Conservation (phyloP, 352 stramenopile species). For the Elongisporangium senticosum region DNA sequence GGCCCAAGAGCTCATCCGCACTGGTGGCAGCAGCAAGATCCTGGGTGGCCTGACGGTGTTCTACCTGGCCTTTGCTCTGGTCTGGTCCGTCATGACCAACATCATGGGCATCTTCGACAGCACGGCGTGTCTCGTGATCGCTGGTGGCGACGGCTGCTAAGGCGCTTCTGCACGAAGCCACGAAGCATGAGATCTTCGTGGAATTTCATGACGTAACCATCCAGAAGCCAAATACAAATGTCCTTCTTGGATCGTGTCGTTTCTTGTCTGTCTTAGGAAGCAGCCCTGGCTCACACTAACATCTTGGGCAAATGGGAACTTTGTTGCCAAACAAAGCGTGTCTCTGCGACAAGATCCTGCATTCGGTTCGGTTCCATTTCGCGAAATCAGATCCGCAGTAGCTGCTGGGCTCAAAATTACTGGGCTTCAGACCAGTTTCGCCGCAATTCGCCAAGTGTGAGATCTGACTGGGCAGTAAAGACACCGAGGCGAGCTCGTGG, state of each 20-base stretch:
- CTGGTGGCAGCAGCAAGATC: constrained; percentile 22
- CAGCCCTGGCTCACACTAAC: no score
- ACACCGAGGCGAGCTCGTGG: no score
- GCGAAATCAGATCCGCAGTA: no score
- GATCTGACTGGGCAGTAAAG: no score
- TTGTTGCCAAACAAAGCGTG: no score
- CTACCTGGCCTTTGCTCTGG: constrained; percentile 19
- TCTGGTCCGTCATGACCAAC: constrained; percentile 32
- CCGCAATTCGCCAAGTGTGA: no score
- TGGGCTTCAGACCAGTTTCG: no score
- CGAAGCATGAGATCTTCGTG: neutral
- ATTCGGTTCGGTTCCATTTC: no score
- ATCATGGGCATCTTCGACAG: constrained; percentile 29
- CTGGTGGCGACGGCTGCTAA: constrained; percentile 27
- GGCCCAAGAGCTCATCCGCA: constrained; percentile 19
- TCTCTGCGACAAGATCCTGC: no score
- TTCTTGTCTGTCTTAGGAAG: neutral
- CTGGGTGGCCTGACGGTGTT: constrained; percentile 19
- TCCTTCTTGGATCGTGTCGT: neutral
- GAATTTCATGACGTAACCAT: no score
- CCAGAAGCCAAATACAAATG: neutral
- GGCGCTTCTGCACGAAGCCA: neutral
- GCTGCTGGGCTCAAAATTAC: no score
- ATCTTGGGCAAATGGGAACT: no score
- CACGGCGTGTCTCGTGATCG: constrained; percentile 32